phyloP scores from a whole-genome alignment of 495 filamentous ascomycete genomes.

The Chaetomium tenue region DNA sequence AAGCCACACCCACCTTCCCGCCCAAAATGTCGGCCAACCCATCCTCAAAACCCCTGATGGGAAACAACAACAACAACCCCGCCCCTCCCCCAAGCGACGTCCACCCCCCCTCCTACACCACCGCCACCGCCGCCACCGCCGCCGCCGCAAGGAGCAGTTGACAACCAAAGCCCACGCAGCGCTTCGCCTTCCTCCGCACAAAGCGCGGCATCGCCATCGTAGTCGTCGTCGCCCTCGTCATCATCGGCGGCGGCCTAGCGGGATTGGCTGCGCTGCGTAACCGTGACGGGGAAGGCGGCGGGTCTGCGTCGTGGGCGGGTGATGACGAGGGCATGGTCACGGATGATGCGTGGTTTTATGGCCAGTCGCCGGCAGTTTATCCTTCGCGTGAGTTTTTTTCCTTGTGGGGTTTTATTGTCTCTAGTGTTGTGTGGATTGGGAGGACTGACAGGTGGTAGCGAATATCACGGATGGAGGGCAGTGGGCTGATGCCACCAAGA shows the following conservation, averaged over 20 bases:
- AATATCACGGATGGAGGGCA: conserved; percentile 38
- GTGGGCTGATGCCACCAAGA: conserved; percentile 52
- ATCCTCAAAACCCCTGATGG: neutral
- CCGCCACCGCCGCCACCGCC: conserved; percentile 2
- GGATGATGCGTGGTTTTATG: conserved; percentile 53
- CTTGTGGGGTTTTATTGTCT: neutral
- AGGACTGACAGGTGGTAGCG: conserved; percentile 50
- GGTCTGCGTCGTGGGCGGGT: neutral
- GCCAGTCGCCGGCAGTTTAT: conserved; percentile 57
- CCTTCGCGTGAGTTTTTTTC: conserved; percentile 48
- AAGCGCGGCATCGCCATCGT: conserved; percentile 40
- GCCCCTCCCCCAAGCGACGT: neutral
- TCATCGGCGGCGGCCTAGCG: conserved; percentile 39
- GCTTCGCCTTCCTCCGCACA: conserved; percentile 42
- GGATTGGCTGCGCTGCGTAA: conserved; percentile 38
- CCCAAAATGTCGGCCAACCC: conserved; percentile 9
- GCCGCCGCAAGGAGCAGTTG: conserved; percentile 27
- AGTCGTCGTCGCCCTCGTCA: conserved; percentile 36
- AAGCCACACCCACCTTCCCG: no score
- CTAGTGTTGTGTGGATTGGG: neutral
- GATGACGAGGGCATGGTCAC: conserved; percentile 38
- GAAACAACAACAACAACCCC: neutral
- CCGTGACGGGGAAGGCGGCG: conserved; percentile 14
- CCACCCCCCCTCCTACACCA: neutral
- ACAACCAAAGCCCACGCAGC: conserved; percentile 38